Percentiles rank a stretch among this genome's conserved stretches.
Evolutionary conservation across 1,284 basidiomycete species (phyloP).

Genomic region (Leucoagaricus sp.): DNA sequence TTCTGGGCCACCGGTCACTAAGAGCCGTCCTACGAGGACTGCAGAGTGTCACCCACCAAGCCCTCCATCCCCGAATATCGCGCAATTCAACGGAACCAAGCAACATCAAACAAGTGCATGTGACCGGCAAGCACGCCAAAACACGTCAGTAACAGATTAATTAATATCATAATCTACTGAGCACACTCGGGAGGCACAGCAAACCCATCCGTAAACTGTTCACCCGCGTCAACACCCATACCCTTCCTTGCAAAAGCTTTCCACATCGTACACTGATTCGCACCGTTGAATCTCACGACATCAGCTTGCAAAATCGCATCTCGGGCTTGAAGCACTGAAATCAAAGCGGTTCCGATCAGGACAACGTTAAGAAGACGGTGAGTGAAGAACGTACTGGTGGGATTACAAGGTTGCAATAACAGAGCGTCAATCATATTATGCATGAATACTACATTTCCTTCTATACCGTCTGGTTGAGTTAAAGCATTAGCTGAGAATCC

Average conservation of each 20-base stretch:
- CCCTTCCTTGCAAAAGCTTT: slow-evolving; percentile 49
- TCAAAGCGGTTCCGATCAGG: background rate
- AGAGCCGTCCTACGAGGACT: too few species aligned
- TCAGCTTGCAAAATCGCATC: slow-evolving; percentile 54
- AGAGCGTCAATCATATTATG: slow-evolving; percentile 47
- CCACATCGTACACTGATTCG: slow-evolving; percentile 46
- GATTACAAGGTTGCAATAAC: slow-evolving; percentile 49
- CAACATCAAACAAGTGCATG: too few species aligned
- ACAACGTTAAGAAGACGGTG: background rate
- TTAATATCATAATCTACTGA: too few species aligned
- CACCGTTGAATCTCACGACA: slow-evolving; percentile 43
- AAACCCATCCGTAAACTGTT: slow-evolving; percentile 30
- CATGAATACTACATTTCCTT: slow-evolving; percentile 45
- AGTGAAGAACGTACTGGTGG: slow-evolving; percentile 35
- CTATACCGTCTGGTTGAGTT: slow-evolving; percentile 37
- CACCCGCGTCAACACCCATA: slow-evolving; percentile 44
- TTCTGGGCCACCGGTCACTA: too few species aligned
- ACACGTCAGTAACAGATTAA: too few species aligned
- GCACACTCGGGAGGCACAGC: slow-evolving; percentile 39
- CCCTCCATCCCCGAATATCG: too few species aligned
- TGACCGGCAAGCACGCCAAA: too few species aligned
- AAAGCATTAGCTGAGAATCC: slow-evolving; percentile 39
- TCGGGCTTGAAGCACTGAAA: slow-evolving; percentile 34
- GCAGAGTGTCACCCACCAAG: too few species aligned
- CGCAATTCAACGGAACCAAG: too few species aligned